Base-by-base conservation (phyloP, 495 filamentous ascomycete genomes). In the Darksidea phi region DNA sequence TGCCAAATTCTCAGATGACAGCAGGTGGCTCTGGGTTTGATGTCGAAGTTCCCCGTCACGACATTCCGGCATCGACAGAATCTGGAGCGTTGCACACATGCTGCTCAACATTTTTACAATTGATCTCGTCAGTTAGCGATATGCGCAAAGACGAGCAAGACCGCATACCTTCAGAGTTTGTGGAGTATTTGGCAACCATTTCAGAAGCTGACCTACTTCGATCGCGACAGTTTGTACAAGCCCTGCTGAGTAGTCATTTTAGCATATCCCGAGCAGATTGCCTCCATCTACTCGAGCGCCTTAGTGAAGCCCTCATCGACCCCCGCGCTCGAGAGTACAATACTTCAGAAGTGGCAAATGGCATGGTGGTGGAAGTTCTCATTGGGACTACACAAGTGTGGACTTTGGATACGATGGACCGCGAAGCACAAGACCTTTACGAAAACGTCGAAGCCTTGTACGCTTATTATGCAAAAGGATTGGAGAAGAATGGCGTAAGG, bases 371-470 rank as follows among this genome's bases (percentile, higher is more conserved):
- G 25, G 83, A 88, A 48, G 75, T 89, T 62, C 79, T 97, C 77
- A 78, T 78, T 49, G 79, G 81, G 58, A 80, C 92, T 59, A 81
- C 78, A 25, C 67, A 76, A 23, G 74, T 86, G 55, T 96, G 90
- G 89, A 80, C 78, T 41, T 75, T 73, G 1, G 75, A 74, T 13
- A 72, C 75, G 23, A 78, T 78, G 32, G 77, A 82, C n/a, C 72
- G 24, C 4, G 62, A 66, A 36, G 28, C 18, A 1, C 57, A 50
- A 48, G 48, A 55, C n/a, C 34, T 95, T 17, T 78, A 77, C 15
- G 79, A 82, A 0, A 77, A 80, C 54, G 89, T 84, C 24, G 79
- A 83, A 47, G 85, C 90, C 45, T 71, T 97, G n/a, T 97, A 96
- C 72, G 71, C 78, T 20, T 92, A 88, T 81, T 86, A 93, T 64